Evolutionary conservation across 768 basidiomycete species (phyloP).

Genomic region (Boletus reticuloceps): DNA sequence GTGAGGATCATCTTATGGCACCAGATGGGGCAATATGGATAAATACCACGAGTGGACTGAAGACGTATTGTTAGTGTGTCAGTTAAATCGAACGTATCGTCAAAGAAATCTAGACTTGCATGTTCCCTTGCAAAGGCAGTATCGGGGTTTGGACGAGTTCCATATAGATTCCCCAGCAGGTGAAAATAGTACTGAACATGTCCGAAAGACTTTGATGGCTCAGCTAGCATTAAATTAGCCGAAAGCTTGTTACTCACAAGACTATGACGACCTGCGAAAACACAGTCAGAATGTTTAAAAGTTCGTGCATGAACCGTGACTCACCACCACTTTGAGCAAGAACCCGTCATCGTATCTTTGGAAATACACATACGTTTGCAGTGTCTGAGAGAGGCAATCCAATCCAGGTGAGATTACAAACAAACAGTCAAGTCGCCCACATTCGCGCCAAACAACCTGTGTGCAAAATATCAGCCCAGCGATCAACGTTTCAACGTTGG

Average conservation of each 20-base stretch:
- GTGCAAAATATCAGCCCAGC: not conserved
- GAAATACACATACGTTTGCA: slow-evolving; percentile 9
- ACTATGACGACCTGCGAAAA: slow-evolving; percentile 1
- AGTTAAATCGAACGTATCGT: not conserved
- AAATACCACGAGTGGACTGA: slow-evolving; percentile 14
- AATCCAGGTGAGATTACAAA: not conserved
- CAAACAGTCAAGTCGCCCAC: not conserved
- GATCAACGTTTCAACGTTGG: no score
- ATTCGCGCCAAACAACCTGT: slow-evolving; percentile 14
- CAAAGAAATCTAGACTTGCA: not conserved
- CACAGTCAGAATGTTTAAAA: not conserved
- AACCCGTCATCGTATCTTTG: slow-evolving; percentile 3
- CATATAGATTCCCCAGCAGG: slow-evolving; percentile 8
- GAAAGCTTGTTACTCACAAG: not conserved
- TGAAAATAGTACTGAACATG: slow-evolving; percentile 10
- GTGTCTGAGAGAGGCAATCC: not conserved
- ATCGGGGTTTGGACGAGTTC: slow-evolving; percentile 4
- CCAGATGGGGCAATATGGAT: not conserved
- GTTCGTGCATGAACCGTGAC: not conserved
- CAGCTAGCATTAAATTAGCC: not conserved
- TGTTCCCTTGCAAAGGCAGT: slow-evolving; percentile 2
- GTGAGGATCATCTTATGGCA: not conserved
- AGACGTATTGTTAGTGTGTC: not conserved
- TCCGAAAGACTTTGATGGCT: slow-evolving; percentile 9
- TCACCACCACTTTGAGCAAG: slow-evolving; percentile 7